phyloP scores from a whole-genome alignment of 2,329 filamentous ascomycete genomes.

The Fusarium buxicola region DNA sequence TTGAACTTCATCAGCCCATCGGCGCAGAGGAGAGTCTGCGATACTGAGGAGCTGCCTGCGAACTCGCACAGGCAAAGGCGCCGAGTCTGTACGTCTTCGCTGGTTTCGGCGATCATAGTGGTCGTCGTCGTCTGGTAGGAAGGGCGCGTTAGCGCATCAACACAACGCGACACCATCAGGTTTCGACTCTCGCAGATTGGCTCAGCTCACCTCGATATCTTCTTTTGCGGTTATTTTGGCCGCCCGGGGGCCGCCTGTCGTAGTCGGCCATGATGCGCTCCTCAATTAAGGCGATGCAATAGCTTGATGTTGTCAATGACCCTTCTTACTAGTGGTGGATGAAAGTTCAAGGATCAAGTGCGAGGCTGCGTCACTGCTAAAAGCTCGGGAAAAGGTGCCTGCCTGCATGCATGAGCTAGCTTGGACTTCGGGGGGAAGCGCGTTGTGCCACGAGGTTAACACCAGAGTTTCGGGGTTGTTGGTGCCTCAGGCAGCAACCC shows the following conservation, averaged over 20 bases:
- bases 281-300: conserved; percentile 14
- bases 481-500: conserved; percentile 37
- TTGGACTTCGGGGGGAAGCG: conserved; percentile 22
- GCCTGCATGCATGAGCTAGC: conserved; percentile 40
- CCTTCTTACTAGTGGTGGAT: conserved; percentile 2
- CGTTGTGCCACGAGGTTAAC: conserved; percentile 31
- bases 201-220: conserved; percentile 76
- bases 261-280: conserved; percentile 63
- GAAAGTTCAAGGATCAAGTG: conserved; percentile 23
- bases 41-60: conserved; percentile 83
- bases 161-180: conserved; percentile 23
- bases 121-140: conserved; percentile 73
- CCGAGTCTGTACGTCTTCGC: conserved; percentile 78
- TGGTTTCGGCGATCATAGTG: conserved; percentile 79
- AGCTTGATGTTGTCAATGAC: conserved; percentile 23
- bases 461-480: not conserved
- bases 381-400: conserved; percentile 38
- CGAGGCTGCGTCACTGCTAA: conserved; percentile 42
- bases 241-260: conserved; percentile 64
- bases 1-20: conserved; percentile 82
- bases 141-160: conserved; percentile 33
- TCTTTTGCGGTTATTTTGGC: conserved; percentile 77
- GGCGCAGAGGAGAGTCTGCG: conserved; percentile 83
- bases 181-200: conserved; percentile 41
- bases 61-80: conserved; percentile 75